Base-by-base conservation (phyloP, 1,284 basidiomycete species). In the Thecaphora frezii region DNA sequence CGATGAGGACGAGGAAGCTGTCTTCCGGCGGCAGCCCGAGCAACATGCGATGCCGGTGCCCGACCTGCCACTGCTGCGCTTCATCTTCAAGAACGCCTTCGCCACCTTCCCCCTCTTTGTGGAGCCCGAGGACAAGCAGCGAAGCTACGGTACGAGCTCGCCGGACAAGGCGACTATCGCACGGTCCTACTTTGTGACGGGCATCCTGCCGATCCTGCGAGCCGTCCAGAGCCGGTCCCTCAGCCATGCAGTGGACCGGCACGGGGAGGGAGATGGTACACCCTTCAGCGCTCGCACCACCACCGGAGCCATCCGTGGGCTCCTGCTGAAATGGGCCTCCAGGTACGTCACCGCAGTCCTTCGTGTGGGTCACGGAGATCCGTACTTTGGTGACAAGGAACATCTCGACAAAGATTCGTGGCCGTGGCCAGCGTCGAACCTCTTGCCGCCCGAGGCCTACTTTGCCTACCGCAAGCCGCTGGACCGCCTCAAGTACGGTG, bases 71-170 rank as follows among this genome's bases (percentile, higher is more conserved):
- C 59, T 76, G 36, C 38, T 76, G 46, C 71, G 71, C 41, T 71
- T 75, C 53, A 52, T 76, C 23, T 62, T 73, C 57, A 70, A 71
- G 51, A 69, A 73, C 43, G 73, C 69, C 9, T 69, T 75, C 37
- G 63, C 61, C 48, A 76, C 71, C 19, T 76, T 69, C 56, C 73
- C 73, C 2, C 63, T 76, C 44, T 74, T 76, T 46, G 71, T 72
- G 5, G 59, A 62, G n/a, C 64, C 69, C 19, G 71, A 73, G 42
- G 64, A 66, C 42, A 58, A 56, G 49, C 45, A 52, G 24, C 41
- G 48, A 26, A 59, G 58, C 49, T 64, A 66, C 46, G 49, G 62
- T 36, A 51, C 53, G 33, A 57, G 54, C 7, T 58, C 64, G 19
- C 69, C 71, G 1, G 66, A 66, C 60, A 73, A 73, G 46, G 67